A percentile compares a stretch with the other conserved stretches of the same genome.
Evolutionary conservation across 768 basidiomycete species (phyloP).

Genomic region (Lactarius sp.): DNA sequence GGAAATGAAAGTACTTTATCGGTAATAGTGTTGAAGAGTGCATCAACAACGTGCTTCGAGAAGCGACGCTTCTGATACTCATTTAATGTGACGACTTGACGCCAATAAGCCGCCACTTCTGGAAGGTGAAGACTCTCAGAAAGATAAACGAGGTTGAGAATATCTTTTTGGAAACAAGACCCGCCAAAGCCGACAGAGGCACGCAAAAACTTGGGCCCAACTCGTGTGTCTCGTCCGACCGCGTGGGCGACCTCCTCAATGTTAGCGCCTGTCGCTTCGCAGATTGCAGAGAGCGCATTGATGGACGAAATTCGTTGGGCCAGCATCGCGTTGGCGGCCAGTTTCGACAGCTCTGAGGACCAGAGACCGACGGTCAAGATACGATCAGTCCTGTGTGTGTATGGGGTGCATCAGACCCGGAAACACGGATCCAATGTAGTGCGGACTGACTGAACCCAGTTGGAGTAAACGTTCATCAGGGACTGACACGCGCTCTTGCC

Average conservation of each 20-base stretch:
- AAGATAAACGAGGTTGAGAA: conserved; percentile 97
- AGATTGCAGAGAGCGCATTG: conserved; percentile 97
- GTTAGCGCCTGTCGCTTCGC: conserved; percentile 97
- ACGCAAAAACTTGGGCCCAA: conserved; percentile 94
- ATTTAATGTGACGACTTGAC: conserved; percentile 95
- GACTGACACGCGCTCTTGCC: conserved; percentile 77
- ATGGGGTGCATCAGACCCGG: neutral
- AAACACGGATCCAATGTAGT: neutral
- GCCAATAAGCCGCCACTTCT: conserved; percentile 97
- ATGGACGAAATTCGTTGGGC: conserved; percentile 98
- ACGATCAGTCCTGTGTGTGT: conserved; percentile 50
- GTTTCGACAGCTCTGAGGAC: conserved; percentile 97
- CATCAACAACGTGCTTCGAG: conserved; percentile 93
- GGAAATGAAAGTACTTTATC: conserved; percentile 60
- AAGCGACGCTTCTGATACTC: conserved; percentile 97
- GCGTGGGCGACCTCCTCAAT: conserved; percentile 96
- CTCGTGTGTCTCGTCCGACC: conserved; percentile 86
- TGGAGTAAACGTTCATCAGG: conserved; percentile 78
- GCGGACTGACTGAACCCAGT: conserved; percentile 87
- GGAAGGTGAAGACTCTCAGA: conserved; percentile 92
- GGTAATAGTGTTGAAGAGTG: conserved; percentile 97
- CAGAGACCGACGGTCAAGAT: conserved; percentile 95
- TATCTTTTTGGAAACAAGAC: conserved; percentile 99
- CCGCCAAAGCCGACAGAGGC: conserved; percentile 97
- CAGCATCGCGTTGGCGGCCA: conserved; percentile 99